phyloP scores from a whole-genome alignment of 2,329 filamentous ascomycete species.

The Alternaria metachromatica region DNA sequence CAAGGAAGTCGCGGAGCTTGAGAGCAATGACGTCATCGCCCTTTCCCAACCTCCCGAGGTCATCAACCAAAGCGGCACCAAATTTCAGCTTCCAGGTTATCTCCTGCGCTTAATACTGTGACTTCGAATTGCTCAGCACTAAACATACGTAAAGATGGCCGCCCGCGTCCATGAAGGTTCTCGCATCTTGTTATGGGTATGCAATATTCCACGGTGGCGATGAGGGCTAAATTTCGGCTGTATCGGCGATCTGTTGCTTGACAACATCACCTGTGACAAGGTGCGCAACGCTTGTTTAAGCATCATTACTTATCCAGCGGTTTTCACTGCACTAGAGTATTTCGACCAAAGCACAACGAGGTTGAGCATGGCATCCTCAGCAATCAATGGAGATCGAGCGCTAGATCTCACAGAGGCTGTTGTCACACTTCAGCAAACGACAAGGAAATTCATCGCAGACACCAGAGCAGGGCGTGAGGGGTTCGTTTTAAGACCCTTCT shows the following conservation, averaged over 20 bases:
- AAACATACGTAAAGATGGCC: neutral
- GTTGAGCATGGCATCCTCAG: neutral
- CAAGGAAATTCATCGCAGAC: neutral
- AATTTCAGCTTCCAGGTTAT: neutral
- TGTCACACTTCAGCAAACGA: neutral
- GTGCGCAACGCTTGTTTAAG: neutral
- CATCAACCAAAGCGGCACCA: neutral
- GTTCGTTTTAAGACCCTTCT: neutral
- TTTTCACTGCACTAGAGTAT: neutral
- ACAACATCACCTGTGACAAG: neutral
- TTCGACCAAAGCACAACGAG: neutral
- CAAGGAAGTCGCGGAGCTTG: neutral
- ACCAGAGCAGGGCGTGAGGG: neutral
- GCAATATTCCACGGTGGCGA: neutral
- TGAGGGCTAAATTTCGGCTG: neutral
- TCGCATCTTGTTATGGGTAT: neutral
- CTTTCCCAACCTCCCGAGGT: neutral
- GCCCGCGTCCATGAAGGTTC: neutral
- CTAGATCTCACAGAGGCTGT: neutral
- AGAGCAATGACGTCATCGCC: neutral
- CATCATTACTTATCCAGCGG: neutral
- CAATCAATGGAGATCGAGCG: neutral
- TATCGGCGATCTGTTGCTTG: neutral
- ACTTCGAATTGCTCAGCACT: neutral
- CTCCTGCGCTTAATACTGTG: neutral